Base-by-base conservation (phyloP, 139 green algal genomes). In the Ettlia oleoabundans region DNA sequence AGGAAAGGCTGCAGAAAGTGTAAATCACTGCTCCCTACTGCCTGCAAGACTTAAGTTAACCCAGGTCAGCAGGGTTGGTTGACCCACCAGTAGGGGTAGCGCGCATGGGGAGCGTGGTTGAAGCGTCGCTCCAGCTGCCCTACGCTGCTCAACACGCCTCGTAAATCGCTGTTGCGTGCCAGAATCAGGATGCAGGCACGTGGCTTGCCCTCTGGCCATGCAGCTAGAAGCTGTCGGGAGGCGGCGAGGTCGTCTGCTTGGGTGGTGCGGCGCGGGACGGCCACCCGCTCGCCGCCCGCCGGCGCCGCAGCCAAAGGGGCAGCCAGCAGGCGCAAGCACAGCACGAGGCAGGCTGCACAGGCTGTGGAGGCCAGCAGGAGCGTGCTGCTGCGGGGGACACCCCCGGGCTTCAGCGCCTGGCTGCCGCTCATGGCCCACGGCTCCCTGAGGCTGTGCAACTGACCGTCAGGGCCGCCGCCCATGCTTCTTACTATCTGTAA, bases 51-150 rank as follows among this genome's bases (percentile, higher is more conserved):
- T n/a, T n/a, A n/a, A n/a, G n/a, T n/a, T n/a, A n/a, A 77, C 5
- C 6, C 6, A 77, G 69, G 28, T n/a, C 10, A 58, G 47, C 10
- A 58, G 67, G 6, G 19, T 5, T 47, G 33, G 6, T 22, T 7
- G 24, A 15, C 55, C 22, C 76, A 72, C 76, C 35, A 33, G 33
- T 66, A 65, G 19, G 71, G 71, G 30, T 78, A 78, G 32, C 1
- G 24, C 24, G 71, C 21, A 10, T 1, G 3, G 0, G 47, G 5
- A 0, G 3, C 78, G 41, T 26, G 22, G 37, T 88, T 88, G 75
- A 89, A 86, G 9, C 76, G 76, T 24, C 70, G 30, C 63, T 86
- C 75, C 81, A 89, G 82, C 55, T 85, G 71, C 28, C n/a, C 4
- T 65, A 89, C 78, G 33, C 62, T 83, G 33, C 53, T 26, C 42